Base-by-base conservation (phyloP, 2,329 filamentous ascomycete species). In the Setomelanomma holmii region DNA sequence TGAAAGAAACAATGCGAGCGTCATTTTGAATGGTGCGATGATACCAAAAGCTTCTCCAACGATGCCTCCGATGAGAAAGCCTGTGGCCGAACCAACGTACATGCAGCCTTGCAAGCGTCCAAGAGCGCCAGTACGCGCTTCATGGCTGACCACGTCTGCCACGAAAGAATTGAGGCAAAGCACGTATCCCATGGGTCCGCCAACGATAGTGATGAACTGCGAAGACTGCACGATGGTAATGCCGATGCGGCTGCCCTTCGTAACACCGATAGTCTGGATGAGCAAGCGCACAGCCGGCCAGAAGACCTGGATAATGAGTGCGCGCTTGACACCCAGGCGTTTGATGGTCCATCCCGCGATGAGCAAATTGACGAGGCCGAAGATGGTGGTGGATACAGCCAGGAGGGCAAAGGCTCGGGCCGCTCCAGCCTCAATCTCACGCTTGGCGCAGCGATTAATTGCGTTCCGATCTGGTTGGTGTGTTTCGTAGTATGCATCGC, bases 91-190 rank as follows among this genome's bases (percentile, higher is more conserved):
- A 0, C 88, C 88, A 2, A 90, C 78, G 81, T 89, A 88, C 49
- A 88, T 83, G 47, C 80, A 82, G 0, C 88, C 88, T 57, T 88
- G 85, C 0, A 91, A 74, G 58, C 82, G 78, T 0, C 88, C 88
- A 51, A 90, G 84, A 0, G 87, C 82, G 0, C 80, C 84, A 0
- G 88, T 91, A 3, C 88, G 78, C 47, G 83, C 77, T 17, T 80
- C 75, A 0, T 86, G 82, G 34, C 82, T 78, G 0, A 88, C 84
- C 2, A 89, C 76, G 66, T 90, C 87, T 1, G 86, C 83, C 1
- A 87, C 85, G 39, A 88, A 85, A 11, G 87, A 86, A 60, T 90
- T 90, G 19, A 89, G 77, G 1, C 87, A 82, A 4, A 90, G 79
- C 7, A 90, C 81, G 63, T 89, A 90, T 0, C 88, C 88, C 0